phyloP scores from a whole-genome alignment of 2,329 filamentous ascomycete species.

The Aspergillus luchuensis region DNA sequence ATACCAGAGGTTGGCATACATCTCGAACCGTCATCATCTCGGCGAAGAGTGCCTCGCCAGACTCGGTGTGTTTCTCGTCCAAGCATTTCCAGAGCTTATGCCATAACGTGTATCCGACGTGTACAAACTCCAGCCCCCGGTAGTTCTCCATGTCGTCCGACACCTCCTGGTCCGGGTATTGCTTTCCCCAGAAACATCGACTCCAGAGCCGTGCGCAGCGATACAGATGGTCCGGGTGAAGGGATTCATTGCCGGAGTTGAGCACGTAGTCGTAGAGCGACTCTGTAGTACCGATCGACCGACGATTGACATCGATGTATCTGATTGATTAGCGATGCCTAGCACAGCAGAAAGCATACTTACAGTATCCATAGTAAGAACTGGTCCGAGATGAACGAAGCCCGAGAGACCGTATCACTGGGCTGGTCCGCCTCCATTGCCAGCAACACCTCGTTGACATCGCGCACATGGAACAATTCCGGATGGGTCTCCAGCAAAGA shows the following conservation, averaged over 20 bases:
- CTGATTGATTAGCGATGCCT: conserved; percentile 15
- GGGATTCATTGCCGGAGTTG: conserved; percentile 33
- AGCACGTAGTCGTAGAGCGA: conserved; percentile 38
- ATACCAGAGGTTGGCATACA: conserved; percentile 17
- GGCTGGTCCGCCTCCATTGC: conserved; percentile 22
- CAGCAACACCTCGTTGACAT: conserved; percentile 33
- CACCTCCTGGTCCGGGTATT: conserved; percentile 40
- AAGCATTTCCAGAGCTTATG: conserved; percentile 35
- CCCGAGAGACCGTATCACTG: conserved; percentile 16
- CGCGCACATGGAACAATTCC: conserved; percentile 33
- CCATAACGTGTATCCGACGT: conserved; percentile 31
- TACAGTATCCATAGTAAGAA: conserved; percentile 41
- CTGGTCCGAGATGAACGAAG: conserved; percentile 41
- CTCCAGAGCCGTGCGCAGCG: conserved; percentile 40
- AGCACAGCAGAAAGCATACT: conserved; percentile 8
- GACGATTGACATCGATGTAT: conserved; percentile 34
- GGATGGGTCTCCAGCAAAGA: conserved; percentile 40
- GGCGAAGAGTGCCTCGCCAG: conserved; percentile 24
- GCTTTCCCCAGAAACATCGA: conserved; percentile 39
- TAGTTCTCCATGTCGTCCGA: conserved; percentile 45
- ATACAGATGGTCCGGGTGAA: conserved; percentile 38
- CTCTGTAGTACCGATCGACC: conserved; percentile 32
- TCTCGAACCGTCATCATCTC: conserved; percentile 32
- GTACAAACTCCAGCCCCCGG: conserved; percentile 36
- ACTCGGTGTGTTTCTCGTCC: conserved; percentile 20